Evolutionary conservation across 2,329 filamentous ascomycete genomes (phyloP).

Genomic region (Akanthomyces lecanii): DNA sequence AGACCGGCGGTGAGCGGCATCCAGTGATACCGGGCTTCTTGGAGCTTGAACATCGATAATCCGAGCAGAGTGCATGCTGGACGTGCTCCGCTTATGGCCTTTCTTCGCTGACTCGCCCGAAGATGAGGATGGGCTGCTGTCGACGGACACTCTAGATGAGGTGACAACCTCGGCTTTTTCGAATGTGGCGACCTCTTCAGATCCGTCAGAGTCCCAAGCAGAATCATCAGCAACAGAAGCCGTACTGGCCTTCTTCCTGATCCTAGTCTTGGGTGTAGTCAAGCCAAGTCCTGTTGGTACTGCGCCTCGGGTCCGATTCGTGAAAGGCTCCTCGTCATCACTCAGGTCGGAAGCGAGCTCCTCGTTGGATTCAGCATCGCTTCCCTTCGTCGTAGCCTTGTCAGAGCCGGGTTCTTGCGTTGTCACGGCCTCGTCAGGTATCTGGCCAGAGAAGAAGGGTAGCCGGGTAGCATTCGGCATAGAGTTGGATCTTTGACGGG

Average conservation of each 20-base stretch:
- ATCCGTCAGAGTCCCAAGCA: constrained; percentile 31
- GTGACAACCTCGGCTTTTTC: constrained; percentile 58
- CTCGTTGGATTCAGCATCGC: not conserved
- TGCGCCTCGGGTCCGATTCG: not conserved
- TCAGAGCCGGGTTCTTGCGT: not conserved
- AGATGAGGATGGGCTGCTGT: constrained; percentile 47
- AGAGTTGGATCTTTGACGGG: constrained; percentile 46
- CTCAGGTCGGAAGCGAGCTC: constrained; percentile 6
- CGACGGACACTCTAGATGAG: constrained; percentile 52
- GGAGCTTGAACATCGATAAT: constrained; percentile 53
- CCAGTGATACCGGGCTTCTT: constrained; percentile 44
- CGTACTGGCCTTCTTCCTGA: not conserved
- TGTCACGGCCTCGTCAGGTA: not conserved
- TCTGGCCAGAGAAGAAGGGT: constrained; percentile 9
- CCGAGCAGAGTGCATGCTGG: constrained; percentile 53
- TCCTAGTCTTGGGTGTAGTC: not conserved
- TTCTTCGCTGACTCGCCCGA: constrained; percentile 43
- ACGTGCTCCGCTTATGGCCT: constrained; percentile 34
- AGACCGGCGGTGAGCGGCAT: constrained; percentile 39
- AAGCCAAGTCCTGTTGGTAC: constrained; percentile 11
- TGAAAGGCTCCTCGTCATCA: not conserved
- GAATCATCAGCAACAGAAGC: constrained; percentile 2
- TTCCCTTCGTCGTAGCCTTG: not conserved
- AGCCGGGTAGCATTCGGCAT: constrained; percentile 38
- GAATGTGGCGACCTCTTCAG: constrained; percentile 41